Evolutionary conservation across 1,284 basidiomycete species (phyloP).

Genomic region (Microbotryomycetes sp.): DNA sequence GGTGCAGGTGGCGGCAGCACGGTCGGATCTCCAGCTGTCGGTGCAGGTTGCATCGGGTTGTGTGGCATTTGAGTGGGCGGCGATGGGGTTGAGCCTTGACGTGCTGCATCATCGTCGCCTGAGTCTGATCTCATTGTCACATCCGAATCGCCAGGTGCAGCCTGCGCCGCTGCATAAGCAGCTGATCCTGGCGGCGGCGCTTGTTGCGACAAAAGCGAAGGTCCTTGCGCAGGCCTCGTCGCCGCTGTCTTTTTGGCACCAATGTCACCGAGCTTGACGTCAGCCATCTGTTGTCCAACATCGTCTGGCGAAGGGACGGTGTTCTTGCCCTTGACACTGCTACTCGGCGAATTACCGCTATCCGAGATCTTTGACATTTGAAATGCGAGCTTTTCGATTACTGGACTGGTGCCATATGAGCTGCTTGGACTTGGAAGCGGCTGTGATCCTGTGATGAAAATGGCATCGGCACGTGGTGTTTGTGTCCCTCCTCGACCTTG

Average conservation of each 20-base stretch:
- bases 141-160: slow-evolving; percentile 20
- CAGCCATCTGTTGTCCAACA: slow-evolving; percentile 53
- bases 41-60: slow-evolving; percentile 43
- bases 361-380: slow-evolving; percentile 67
- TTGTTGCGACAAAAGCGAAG: slow-evolving; percentile 74
- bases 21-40: slow-evolving; percentile 51
- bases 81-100: slow-evolving; percentile 28
- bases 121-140: slow-evolving; percentile 30
- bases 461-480: slow-evolving; percentile 80
- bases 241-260: slow-evolving; percentile 52
- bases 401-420: slow-evolving; percentile 66
- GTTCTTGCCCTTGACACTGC: slow-evolving; percentile 38
- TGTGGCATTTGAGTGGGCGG: slow-evolving; percentile 31
- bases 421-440: slow-evolving; percentile 74
- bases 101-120: slow-evolving; percentile 7
- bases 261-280: slow-evolving; percentile 59
- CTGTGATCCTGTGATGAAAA: slow-evolving; percentile 88
- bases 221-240: slow-evolving; percentile 51
- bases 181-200: slow-evolving; percentile 18
- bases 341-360: slow-evolving; percentile 19
- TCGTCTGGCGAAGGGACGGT: slow-evolving; percentile 48
- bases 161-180: slow-evolving; percentile 6
- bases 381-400: slow-evolving; percentile 86
- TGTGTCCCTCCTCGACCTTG: slow-evolving; percentile 96
- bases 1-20: slow-evolving; percentile 48